Conservation (phyloP, 2,329 filamentous ascomycete genomes). For the Trichophyton mentagrophytes region DNA sequence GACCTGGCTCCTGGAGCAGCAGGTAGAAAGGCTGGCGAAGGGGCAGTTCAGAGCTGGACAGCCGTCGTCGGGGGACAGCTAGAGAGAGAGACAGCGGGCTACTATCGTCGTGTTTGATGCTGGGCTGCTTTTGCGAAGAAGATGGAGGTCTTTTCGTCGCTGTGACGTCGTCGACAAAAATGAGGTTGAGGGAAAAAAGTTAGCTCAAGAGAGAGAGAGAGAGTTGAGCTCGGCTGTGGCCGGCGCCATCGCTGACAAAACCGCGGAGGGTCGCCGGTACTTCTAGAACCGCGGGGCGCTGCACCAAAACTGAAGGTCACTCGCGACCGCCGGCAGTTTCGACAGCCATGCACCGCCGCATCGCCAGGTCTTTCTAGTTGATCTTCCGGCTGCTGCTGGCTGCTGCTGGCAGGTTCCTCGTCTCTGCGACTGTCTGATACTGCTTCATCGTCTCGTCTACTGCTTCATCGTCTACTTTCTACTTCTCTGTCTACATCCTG, state of each 20-base stretch:
- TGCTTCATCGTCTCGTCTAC: too few relatives aligned
- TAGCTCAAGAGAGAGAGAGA: too few relatives aligned
- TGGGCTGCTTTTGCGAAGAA: neutral
- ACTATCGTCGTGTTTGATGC: neutral
- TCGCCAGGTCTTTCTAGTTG: neutral
- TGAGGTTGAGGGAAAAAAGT: neutral
- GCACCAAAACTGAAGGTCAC: neutral
- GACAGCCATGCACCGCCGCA: neutral
- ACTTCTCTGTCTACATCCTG: too few relatives aligned
- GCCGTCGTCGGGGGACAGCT: neutral
- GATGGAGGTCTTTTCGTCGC: neutral
- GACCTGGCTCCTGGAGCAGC: neutral
- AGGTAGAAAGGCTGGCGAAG: neutral
- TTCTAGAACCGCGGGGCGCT: neutral
- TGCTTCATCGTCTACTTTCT: too few relatives aligned
- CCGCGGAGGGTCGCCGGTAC: neutral
- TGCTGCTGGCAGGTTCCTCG: too few relatives aligned
- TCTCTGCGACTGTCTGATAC: too few relatives aligned
- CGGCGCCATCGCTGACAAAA: conserved; percentile 1
- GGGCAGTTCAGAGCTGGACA: neutral
- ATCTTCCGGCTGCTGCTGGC: too few relatives aligned
- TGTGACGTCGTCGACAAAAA: neutral
- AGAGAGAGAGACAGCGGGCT: too few relatives aligned
- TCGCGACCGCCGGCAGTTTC: neutral
- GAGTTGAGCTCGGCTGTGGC: neutral